phyloP scores from a whole-genome alignment of 225 moss, liverwort and hornwort species.

The Anthoceros angustus region DNA sequence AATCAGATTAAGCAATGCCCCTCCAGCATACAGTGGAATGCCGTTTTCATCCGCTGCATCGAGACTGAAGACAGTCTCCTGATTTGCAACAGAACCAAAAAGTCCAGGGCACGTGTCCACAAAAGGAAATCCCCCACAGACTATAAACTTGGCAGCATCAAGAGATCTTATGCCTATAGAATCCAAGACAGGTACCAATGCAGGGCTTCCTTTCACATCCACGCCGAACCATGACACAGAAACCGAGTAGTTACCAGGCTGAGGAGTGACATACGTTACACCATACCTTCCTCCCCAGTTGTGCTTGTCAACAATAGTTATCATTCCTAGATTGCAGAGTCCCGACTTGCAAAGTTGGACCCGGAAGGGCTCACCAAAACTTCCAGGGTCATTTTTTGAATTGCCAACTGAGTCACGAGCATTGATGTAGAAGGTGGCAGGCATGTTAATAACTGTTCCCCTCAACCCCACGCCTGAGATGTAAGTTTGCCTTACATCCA shows the following conservation, averaged over 20 bases:
- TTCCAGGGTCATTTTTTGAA: not conserved
- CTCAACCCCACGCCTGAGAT: not conserved
- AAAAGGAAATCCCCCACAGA: not conserved
- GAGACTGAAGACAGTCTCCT: not conserved
- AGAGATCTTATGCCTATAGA: not conserved
- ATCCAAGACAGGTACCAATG: not conserved
- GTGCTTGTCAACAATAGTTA: conserved; percentile 1
- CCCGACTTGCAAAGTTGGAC: not conserved
- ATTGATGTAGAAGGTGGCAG: not conserved
- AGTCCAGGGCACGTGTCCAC: not conserved
- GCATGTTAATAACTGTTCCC: not conserved
- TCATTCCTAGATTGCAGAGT: conserved; percentile 1
- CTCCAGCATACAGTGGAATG: not conserved
- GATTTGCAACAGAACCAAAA: not conserved
- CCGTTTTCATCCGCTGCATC: not conserved
- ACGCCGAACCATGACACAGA: not conserved
- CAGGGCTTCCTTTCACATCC: not conserved
- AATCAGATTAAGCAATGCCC: not conserved
- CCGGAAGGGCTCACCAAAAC: not conserved
- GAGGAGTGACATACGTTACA: not conserved
- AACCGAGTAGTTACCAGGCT: not conserved
- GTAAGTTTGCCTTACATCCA: not conserved
- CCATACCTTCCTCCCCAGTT: not conserved
- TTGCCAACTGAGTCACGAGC: not conserved
- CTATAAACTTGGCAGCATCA: not conserved